A percentile compares a stretch with the other conserved stretches of the same genome.
phyloP scores from a whole-genome alignment of 2,329 filamentous ascomycete genomes.

The Helotiales sp. region DNA sequence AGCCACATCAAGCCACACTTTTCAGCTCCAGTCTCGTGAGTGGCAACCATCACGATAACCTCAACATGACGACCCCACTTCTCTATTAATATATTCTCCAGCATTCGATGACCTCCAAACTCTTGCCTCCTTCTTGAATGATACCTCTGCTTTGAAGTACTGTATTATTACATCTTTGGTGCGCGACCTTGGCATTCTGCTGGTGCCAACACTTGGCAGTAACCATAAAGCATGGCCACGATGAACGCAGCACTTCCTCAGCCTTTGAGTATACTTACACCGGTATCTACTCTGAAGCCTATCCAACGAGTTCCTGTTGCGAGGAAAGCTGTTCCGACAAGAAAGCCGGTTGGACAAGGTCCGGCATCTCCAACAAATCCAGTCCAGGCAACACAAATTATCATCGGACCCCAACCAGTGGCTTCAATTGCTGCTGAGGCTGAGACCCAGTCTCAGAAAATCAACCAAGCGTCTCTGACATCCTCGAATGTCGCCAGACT shows the following conservation, averaged over 20 bases:
- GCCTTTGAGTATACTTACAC: background rate
- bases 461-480: background rate
- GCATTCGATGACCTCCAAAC: background rate
- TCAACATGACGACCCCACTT: background rate
- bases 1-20: conserved; percentile 1
- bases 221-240: background rate
- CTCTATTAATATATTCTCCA: background rate
- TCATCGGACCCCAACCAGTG: background rate
- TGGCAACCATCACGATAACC: background rate
- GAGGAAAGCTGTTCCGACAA: background rate
- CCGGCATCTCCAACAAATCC: background rate
- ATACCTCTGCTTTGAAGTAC: background rate
- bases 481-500: background rate
- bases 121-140: background rate
- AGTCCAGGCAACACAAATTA: background rate
- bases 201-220: background rate
- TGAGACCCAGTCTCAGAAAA: background rate
- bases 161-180: background rate
- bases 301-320: background rate
- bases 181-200: background rate
- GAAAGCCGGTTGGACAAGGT: background rate
- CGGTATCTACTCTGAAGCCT: background rate
- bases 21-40: conserved; percentile 4
- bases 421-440: no score
- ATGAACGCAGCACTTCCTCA: background rate